These are phyloP conservation scores for Suillus subluteus DNA, from an alignment of 768 basidiomycete genomes.

Conservation along the genomic window DNA sequence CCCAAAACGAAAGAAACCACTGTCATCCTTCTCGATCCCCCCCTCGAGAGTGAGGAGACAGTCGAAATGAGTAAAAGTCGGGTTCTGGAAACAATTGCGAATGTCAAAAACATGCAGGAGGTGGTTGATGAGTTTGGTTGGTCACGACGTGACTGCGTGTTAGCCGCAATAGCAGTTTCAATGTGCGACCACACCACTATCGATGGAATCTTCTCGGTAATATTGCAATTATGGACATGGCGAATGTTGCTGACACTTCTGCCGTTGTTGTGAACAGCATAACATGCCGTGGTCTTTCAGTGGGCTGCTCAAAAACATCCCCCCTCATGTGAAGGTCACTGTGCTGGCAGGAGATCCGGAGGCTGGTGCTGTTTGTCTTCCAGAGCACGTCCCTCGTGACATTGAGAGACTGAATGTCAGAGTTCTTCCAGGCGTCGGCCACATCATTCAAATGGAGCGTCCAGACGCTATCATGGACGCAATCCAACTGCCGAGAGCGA, in stretches of 20 bases:
- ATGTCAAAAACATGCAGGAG: neutral
- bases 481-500: neutral
- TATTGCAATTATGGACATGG: neutral
- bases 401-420: constrained; percentile 1
- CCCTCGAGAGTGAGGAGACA: constrained; percentile 3
- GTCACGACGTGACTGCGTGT: constrained; percentile 16
- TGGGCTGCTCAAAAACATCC: constrained; percentile 1
- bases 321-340: constrained; percentile 20
- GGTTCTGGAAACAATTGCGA: constrained; percentile 2
- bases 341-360: constrained; percentile 26
- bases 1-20: constrained; percentile 10
- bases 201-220: neutral
- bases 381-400: constrained; percentile 15
- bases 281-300: constrained; percentile 28
- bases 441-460: constrained; percentile 31
- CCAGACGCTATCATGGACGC: constrained; percentile 25
- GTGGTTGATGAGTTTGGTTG: constrained; percentile 18
- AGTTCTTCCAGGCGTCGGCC: constrained; percentile 20
- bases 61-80: neutral
- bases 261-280: neutral
- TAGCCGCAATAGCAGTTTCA: constrained; percentile 9
- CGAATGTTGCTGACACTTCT: neutral
- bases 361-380: neutral
- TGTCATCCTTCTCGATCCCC: constrained; percentile 19
- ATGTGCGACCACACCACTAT: constrained; percentile 9